Percentiles rank a stretch among this genome's conserved stretches.
Evolutionary conservation across 257 asterid genomes (phyloP).

Genomic region (Jasminum sambac): DNA sequence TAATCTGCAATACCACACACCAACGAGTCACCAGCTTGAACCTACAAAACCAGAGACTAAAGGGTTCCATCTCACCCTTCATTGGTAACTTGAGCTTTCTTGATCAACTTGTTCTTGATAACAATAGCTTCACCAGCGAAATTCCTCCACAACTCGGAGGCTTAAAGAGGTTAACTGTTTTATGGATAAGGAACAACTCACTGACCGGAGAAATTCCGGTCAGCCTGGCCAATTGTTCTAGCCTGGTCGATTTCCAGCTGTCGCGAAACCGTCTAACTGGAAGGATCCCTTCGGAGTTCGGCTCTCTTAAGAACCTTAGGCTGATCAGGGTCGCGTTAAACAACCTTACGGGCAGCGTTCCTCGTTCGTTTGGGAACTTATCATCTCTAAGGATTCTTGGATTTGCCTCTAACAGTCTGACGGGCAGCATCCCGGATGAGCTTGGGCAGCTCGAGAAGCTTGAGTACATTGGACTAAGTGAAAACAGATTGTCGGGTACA

Average conservation of each 20-base stretch:
- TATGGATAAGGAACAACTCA: slow-evolving; percentile 6
- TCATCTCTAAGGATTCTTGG: slow-evolving; percentile 24
- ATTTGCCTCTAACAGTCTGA: slow-evolving; percentile 23
- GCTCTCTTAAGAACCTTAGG: slow-evolving; percentile 12
- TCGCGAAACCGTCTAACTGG: neutral
- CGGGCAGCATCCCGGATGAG: slow-evolving; percentile 18
- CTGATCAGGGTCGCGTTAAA: slow-evolving; percentile 21
- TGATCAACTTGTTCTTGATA: slow-evolving; percentile 6
- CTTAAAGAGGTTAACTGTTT: slow-evolving; percentile 8
- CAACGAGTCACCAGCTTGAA: slow-evolving; percentile 15
- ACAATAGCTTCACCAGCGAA: slow-evolving; percentile 14
- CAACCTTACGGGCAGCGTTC: slow-evolving; percentile 20
- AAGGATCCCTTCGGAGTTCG: neutral
- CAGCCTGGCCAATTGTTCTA: slow-evolving; percentile 7
- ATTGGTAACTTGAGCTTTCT: slow-evolving; percentile 25
- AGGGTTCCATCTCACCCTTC: slow-evolving; percentile 20
- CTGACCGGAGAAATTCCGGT: slow-evolving; percentile 18
- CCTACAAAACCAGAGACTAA: slow-evolving; percentile 14
- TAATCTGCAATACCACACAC: slow-evolving; percentile 4
- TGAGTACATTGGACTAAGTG: slow-evolving; percentile 19
- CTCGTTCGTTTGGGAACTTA: slow-evolving; percentile 23
- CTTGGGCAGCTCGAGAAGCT: slow-evolving; percentile 21
- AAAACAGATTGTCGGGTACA: slow-evolving; percentile 7
- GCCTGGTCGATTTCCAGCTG: neutral
- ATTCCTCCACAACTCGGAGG: slow-evolving; percentile 20